Evolutionary conservation across 2,329 filamentous ascomycete genomes (phyloP), one percentile per base, ranked within the genome.

Genomic region (Monosporascus sp.): DNA sequence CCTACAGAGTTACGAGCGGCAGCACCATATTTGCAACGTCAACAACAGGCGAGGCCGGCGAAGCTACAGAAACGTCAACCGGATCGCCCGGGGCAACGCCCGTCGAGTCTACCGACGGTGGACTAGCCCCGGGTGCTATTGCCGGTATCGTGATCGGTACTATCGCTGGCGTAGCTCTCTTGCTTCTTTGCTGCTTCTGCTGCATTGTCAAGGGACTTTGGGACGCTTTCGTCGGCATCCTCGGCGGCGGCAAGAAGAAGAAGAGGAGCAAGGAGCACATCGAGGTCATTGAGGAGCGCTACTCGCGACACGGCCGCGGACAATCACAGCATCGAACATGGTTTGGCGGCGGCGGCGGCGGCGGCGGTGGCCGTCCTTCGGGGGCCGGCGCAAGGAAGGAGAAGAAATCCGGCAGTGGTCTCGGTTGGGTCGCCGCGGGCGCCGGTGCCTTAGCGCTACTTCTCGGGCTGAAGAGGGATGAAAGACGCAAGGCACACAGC

Each of bases 71-170:
- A 41, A 78, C 80, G n/a, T 74, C 78, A 4, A 79, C 80, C 6
- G 79, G 76, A 46, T 76, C 75, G 15, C 63, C 66, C 62, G 73
- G 70, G 24, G 69, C 67, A 8, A 66, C 62, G 17, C 67, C 64
- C 44, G 71, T 66, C 18, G 62, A 61, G 34, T 75, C 63, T 38
- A 70, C 72, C 27, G 71, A 71, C 52, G 68, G 72, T 44, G 60
- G 63, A 27, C 77, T 92, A 51, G 88, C 84, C 62, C 80, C 77
- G 44, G 88, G 88, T 50, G 88, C 86, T 54, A 92, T 92, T 62
- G 88, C 89, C 17, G 88, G 88, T 55, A 92, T 92, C 62, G 88
- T 92, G 59, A 85, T 92, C 52, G 88, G 88, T 57, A 80, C 83
- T 11, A 76, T 92, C 48, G 79, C 80, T 15, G 88, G 86, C 56